Evolutionary conservation across 208 protist species (phyloP).

Genomic region (Naegleria gruberi): DNA sequence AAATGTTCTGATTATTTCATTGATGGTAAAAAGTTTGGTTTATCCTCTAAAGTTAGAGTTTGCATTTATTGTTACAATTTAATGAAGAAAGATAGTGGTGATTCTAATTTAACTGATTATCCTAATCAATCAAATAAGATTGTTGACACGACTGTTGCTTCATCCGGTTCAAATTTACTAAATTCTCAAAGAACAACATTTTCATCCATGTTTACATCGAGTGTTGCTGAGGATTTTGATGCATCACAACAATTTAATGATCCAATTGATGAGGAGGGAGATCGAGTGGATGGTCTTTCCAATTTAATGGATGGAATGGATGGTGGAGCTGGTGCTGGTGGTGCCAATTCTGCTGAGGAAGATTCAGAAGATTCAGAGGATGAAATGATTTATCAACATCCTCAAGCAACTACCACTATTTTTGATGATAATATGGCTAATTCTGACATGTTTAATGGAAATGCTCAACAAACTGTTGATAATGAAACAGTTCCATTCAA

Average conservation of each 20-base stretch:
- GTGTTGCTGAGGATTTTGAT: not conserved
- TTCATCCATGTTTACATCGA: not conserved
- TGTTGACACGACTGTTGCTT: not conserved
- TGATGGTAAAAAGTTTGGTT: not conserved
- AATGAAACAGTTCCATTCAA: not conserved
- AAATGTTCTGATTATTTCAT: conserved; percentile 42
- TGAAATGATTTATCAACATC: not conserved
- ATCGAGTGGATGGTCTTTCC: not conserved
- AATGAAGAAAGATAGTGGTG: not conserved
- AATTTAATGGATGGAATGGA: not conserved
- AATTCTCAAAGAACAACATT: not conserved
- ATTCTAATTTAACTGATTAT: not conserved
- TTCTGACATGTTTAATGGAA: too few species aligned
- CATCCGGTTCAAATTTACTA: not conserved
- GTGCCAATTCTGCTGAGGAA: not conserved
- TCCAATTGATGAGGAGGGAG: not conserved
- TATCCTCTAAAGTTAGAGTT: not conserved
- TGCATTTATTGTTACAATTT: conserved; percentile 14
- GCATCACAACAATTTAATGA: too few species aligned
- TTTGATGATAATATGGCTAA: too few species aligned
- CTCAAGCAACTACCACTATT: not conserved
- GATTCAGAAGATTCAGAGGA: not conserved
- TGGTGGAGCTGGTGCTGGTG: not conserved
- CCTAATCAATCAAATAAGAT: not conserved
- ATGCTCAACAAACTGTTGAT: not conserved